phyloP scores from a whole-genome alignment of 345 rosid species.

The Zanthoxylum bungeanum region DNA sequence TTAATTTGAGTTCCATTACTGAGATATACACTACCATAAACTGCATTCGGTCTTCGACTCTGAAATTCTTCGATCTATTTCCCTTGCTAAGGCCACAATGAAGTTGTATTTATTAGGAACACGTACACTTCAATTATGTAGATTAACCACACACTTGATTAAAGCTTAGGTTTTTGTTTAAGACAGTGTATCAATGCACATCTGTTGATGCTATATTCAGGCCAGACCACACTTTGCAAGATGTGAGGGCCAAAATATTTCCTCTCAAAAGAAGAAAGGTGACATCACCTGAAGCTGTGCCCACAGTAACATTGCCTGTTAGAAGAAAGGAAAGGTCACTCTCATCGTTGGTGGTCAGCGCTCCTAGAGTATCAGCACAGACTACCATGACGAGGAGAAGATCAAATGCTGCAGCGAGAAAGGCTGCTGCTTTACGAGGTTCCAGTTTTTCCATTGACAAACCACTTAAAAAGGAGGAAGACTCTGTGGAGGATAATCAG shows the following conservation, averaged over 20 bases:
- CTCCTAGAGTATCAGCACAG: slow-evolving; percentile 71
- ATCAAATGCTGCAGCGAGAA: slow-evolving; percentile 57
- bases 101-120: not conserved
- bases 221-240: slow-evolving; percentile 89
- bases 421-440: slow-evolving; percentile 44
- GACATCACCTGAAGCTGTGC: slow-evolving; percentile 53
- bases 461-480: slow-evolving; percentile 49
- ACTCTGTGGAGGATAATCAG: slow-evolving; percentile 45
- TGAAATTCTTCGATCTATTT: not conserved
- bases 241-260: slow-evolving; percentile 80
- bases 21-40: not conserved
- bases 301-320: slow-evolving; percentile 56
- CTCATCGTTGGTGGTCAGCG: slow-evolving; percentile 80
- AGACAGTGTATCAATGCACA: not conserved
- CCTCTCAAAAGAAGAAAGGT: slow-evolving; percentile 74
- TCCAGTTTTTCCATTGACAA: slow-evolving; percentile 48
- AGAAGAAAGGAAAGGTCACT: slow-evolving; percentile 97
- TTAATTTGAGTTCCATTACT: not conserved
- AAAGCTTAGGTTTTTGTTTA: not conserved
- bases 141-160: slow-evolving; percentile 5
- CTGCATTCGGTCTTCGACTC: not conserved
- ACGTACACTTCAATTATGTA: not conserved
- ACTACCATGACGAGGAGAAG: slow-evolving; percentile 69
- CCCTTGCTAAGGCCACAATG: not conserved
- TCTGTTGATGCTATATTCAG: slow-evolving; percentile 31